Evolutionary conservation across 2,329 filamentous ascomycete species (phyloP).

Genomic region (Penicillium freii): DNA sequence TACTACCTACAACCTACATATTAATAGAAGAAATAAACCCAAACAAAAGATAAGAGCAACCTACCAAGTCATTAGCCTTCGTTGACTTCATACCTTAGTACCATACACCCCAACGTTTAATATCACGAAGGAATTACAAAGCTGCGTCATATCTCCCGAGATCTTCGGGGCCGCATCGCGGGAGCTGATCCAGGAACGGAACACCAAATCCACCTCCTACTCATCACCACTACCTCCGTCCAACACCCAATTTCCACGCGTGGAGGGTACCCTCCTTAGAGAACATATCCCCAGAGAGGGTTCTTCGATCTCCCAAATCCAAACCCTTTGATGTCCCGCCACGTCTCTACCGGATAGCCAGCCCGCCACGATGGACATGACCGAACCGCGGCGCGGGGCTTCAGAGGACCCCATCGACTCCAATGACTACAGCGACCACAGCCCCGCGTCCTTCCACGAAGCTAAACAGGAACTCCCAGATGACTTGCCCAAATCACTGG

Average conservation of each 20-base stretch:
- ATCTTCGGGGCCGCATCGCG: not conserved
- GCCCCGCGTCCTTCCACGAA: constrained; percentile 22
- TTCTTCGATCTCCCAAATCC: constrained; percentile 10
- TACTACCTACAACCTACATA: not conserved
- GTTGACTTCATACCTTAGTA: not conserved
- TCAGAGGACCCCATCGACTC: constrained; percentile 29
- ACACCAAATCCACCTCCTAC: constrained; percentile 2
- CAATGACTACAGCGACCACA: constrained; percentile 19
- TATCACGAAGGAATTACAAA: not conserved
- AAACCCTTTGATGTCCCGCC: constrained; percentile 20
- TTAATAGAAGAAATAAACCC: not conserved
- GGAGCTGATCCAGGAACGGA: constrained; percentile 10
- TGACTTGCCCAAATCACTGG: constrained; percentile 86
- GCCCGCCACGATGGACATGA: constrained; percentile 36
- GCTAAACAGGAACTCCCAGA: constrained; percentile 59
- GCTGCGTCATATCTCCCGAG: constrained; percentile 7
- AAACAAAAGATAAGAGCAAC: too few species aligned
- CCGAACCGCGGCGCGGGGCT: constrained; percentile 33
- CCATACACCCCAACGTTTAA: not conserved
- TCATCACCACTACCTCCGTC: not conserved
- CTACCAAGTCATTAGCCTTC: not conserved
- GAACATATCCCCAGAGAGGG: constrained; percentile 7
- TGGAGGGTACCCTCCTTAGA: not conserved
- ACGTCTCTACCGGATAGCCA: constrained; percentile 11
- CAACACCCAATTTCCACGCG: not conserved